phyloP scores from a whole-genome alignment of 805 yeast genomes.

The Metschnikowia bowlesiae region DNA sequence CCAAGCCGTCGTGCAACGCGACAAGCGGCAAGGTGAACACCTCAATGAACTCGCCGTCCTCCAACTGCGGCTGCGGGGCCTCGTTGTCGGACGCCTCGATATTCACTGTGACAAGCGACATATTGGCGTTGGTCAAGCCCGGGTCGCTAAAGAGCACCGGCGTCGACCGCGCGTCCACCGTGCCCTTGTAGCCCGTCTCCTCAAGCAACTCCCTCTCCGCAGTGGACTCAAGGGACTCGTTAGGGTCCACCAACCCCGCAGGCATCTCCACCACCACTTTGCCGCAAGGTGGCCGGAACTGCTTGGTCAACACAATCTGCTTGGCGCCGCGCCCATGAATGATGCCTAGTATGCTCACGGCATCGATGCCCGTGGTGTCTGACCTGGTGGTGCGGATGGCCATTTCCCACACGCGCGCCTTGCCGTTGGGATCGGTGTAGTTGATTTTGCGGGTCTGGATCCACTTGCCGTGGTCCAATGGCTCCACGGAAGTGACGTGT shows the following conservation, averaged over 20 bases:
- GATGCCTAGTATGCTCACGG: constrained; percentile 84
- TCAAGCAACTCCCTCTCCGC: constrained; percentile 86
- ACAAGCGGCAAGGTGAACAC: constrained; percentile 70
- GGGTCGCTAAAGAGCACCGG: constrained; percentile 67
- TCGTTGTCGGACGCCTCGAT: constrained; percentile 68
- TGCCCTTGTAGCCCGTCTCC: constrained; percentile 90
- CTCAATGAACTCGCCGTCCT: constrained; percentile 90
- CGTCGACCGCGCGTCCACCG: constrained; percentile 29
- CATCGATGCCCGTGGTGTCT: constrained; percentile 61
- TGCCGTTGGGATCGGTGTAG: constrained; percentile 70
- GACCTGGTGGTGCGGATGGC: constrained; percentile 77
- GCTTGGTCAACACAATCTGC: constrained; percentile 66
- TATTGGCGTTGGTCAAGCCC: constrained; percentile 82
- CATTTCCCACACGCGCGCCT: constrained; percentile 79
- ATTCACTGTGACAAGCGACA: constrained; percentile 71
- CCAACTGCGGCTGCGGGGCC: constrained; percentile 70
- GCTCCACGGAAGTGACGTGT: constrained; percentile 27
- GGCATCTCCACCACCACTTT: constrained; percentile 92
- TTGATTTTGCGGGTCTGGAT: constrained; percentile 57
- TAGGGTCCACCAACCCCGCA: constrained; percentile 88
- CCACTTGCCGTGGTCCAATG: constrained; percentile 39
- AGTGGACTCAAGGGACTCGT: constrained; percentile 70
- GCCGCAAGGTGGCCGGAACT: constrained; percentile 87
- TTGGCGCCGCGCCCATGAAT: constrained; percentile 45
- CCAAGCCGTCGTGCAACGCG: constrained; percentile 52